A percentile compares a stretch with the other conserved stretches of the same genome.
Conservation (phyloP, 148 eudicot species). For the Diospyros kaki region DNA sequence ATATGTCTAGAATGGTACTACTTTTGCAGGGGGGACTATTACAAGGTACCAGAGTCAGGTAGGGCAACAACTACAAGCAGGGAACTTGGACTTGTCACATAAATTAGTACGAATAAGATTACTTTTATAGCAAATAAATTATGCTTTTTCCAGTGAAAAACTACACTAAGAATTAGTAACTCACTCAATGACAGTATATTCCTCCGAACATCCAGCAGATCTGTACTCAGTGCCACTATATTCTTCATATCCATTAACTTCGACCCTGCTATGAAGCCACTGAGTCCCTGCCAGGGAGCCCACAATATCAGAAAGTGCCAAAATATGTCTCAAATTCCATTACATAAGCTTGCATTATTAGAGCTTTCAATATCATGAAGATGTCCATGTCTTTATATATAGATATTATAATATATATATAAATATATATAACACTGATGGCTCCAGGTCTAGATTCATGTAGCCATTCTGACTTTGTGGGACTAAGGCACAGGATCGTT, state of each 20-base stretch:
- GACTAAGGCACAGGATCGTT: no score
- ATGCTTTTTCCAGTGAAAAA: not conserved
- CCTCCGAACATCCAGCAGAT: slow-evolving; percentile 94
- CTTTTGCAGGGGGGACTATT: no score
- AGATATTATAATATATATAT: no score
- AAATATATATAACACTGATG: no score
- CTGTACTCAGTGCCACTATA: slow-evolving; percentile 81
- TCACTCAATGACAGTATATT: slow-evolving; percentile 79
- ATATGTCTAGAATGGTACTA: no score
- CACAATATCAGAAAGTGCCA: slow-evolving; percentile 4
- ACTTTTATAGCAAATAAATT: not conserved
- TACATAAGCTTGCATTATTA: not conserved
- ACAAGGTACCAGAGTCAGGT: not conserved
- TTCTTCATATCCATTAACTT: slow-evolving; percentile 88
- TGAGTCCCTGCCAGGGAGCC: slow-evolving; percentile 57
- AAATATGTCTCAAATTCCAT: not conserved
- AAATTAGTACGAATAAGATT: not conserved
- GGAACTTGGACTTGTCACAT: not conserved
- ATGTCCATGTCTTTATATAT: not conserved
- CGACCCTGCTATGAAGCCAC: slow-evolving; percentile 98
- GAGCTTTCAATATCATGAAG: not conserved
- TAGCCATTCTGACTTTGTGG: no score
- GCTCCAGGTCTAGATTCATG: no score
- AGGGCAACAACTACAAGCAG: not conserved
- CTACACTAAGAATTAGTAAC: slow-evolving; percentile 18